Base-by-base conservation (phyloP, 441 rosid species). In the Mallotus japonicus region DNA sequence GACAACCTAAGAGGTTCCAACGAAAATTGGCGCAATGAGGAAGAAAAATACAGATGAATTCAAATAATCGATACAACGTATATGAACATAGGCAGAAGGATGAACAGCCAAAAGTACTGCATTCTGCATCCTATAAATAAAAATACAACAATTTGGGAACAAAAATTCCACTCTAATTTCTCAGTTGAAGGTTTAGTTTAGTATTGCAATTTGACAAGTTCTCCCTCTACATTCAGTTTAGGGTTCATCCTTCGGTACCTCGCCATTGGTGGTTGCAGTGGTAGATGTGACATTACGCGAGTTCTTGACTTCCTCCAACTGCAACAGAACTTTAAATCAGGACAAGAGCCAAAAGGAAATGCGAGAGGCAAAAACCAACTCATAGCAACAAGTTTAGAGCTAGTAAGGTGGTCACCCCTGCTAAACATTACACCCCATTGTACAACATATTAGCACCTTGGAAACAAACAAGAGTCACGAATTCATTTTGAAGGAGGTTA, bases 241-340 rank as follows among this genome's bases (percentile, higher is more conserved):
- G 71, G 65, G 13, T 28, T 82, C 81, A 53, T 82, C 77, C 71
- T 82, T 76, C 0, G 70, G 63, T 57, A 79, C 75, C 68, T 82
- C 87, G 22, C 76, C 79, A 16, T 85, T 74, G 0, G 20, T 57
- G 34, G 77, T 53, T 75, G 82, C 85, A 40, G 77, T 66, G 5
- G 77, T 19, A 42, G 83, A 69, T 32, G 70, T 67, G 6, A 5
- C 44, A 54, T 61, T 65, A 10, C 78, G 77, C 3, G 75, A 51
- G 49, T 62, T 79, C 78, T 86, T 81, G 22, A 81, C 75, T 67
- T 85, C 89, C 70, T 85, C 86, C 67, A 87, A 75, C 89, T 87
- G 86, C 84, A 82, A 66, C 69, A 40, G 9, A 59, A 58, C 62
- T 74, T 17, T 37, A 37, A 37, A 37, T 37, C 40, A 37, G 40